A percentile compares a stretch with the other conserved stretches of the same genome.
Evolutionary conservation across 768 basidiomycete genomes (phyloP).

Genomic region (Cubamyces sp.): DNA sequence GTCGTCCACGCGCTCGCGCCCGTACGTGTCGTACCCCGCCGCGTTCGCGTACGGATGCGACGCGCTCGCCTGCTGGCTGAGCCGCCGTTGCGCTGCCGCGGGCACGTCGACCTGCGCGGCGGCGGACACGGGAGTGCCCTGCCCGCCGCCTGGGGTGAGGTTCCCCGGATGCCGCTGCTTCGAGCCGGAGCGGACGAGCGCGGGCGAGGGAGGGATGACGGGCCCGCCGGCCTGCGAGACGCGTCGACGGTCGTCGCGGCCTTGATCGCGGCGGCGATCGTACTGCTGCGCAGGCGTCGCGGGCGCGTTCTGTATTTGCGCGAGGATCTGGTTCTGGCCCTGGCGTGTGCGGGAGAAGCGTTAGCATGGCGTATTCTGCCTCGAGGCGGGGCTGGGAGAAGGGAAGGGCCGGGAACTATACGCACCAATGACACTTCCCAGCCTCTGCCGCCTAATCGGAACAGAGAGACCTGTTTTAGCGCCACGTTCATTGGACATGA

Average conservation of each 20-base stretch:
- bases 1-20: slow-evolving; percentile 51
- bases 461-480: slow-evolving; percentile 8
- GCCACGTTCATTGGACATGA: slow-evolving; percentile 6
- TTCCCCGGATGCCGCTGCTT: slow-evolving; percentile 65
- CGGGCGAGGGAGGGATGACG: slow-evolving; percentile 74
- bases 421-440: slow-evolving; percentile 86
- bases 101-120: slow-evolving; percentile 78
- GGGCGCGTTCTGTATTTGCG: slow-evolving; percentile 63
- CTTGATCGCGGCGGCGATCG: slow-evolving; percentile 66
- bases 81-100: slow-evolving; percentile 51
- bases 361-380: slow-evolving; percentile 3
- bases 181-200: slow-evolving; percentile 75
- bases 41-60: slow-evolving; percentile 78
- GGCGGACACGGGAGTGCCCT: slow-evolving; percentile 70
- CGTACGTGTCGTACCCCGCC: slow-evolving; percentile 63
- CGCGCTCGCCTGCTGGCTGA: slow-evolving; percentile 43
- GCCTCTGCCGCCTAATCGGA: slow-evolving; percentile 76
- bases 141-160: slow-evolving; percentile 58
- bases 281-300: slow-evolving; percentile 43
- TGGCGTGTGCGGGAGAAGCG: slow-evolving; percentile 30
- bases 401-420: slow-evolving; percentile 24
- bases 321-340: slow-evolving; percentile 67
- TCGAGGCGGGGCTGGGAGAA: slow-evolving; percentile 8
- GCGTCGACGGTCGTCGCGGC: slow-evolving; percentile 70
- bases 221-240: slow-evolving; percentile 58